These are phyloP conservation scores for Camelina sativa DNA, from an alignment of 345 rosid genomes.

Conservation along the genomic window DNA sequence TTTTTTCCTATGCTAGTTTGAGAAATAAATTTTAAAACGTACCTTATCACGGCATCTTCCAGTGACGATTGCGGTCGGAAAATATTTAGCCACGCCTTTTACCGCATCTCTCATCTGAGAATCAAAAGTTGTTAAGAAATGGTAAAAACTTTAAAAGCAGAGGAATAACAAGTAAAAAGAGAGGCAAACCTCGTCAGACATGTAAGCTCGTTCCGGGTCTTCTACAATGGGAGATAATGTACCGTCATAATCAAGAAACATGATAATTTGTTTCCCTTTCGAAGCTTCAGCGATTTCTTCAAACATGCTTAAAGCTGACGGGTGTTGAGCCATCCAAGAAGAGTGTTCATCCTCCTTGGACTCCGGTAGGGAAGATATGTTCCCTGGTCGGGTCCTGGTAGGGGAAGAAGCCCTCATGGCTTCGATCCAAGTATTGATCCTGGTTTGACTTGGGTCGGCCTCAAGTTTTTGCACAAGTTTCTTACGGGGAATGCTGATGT, in stretches of 20 bases:
- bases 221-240: conserved; percentile 91
- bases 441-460: conserved; percentile 46
- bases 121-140: background rate
- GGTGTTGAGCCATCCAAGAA: conserved; percentile 72
- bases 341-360: conserved; percentile 48
- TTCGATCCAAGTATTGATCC: conserved; percentile 66
- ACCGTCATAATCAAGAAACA: conserved; percentile 95
- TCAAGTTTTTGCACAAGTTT: conserved; percentile 52
- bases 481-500: conserved; percentile 43
- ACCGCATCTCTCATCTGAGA: conserved; percentile 80
- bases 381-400: conserved; percentile 51
- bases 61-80: conserved; percentile 91
- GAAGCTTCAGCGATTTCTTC: conserved; percentile 63
- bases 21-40: conserved; percentile 28
- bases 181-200: conserved; percentile 64
- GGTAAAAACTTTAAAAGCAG: background rate
- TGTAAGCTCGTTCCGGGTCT: conserved; percentile 85
- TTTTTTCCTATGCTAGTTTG: background rate
- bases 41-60: conserved; percentile 93
- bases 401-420: conserved; percentile 92
- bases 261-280: conserved; percentile 72
- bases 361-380: conserved; percentile 24
- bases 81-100: conserved; percentile 62
- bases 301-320: conserved; percentile 78
- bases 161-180: background rate